Evolutionary conservation across 257 asterid species (phyloP).

Genomic region (Nicotiana knightiana): DNA sequence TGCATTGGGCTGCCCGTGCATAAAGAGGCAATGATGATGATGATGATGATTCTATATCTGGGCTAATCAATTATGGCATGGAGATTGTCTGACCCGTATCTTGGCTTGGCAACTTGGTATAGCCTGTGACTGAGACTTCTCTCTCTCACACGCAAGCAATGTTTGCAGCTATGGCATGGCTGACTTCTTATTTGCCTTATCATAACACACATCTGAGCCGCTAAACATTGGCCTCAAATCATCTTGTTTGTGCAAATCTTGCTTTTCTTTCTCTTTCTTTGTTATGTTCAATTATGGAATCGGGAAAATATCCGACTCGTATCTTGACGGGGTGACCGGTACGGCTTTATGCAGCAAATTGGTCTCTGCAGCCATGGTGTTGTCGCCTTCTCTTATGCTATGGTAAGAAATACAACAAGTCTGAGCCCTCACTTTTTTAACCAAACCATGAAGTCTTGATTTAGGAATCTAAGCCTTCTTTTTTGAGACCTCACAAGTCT

Average conservation of each 20-base stretch:
- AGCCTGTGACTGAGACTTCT: no score
- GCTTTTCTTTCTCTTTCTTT: no score
- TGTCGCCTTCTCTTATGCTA: neutral
- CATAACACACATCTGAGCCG: conserved; percentile 14
- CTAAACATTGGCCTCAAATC: no score
- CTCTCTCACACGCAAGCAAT: conserved; percentile 2
- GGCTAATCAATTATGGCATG: neutral
- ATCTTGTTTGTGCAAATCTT: no score
- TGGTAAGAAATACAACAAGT: neutral
- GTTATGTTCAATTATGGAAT: no score
- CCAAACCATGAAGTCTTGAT: no score
- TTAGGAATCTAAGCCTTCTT: no score
- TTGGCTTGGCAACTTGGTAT: conserved; percentile 18
- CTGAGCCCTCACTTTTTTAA: conserved; percentile 3
- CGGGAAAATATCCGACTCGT: no score
- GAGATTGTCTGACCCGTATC: conserved; percentile 9
- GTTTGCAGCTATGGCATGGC: conserved; percentile 33
- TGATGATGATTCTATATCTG: neutral
- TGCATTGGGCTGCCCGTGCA: no score
- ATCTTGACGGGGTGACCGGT: no score
- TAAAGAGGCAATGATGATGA: neutral
- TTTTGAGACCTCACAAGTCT: no score
- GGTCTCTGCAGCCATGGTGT: conserved; percentile 30
- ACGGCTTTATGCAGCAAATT: neutral
- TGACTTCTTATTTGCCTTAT: neutral